Conservation (phyloP, 2,329 filamentous ascomycete genomes). For the Epichloe coenophiala region DNA sequence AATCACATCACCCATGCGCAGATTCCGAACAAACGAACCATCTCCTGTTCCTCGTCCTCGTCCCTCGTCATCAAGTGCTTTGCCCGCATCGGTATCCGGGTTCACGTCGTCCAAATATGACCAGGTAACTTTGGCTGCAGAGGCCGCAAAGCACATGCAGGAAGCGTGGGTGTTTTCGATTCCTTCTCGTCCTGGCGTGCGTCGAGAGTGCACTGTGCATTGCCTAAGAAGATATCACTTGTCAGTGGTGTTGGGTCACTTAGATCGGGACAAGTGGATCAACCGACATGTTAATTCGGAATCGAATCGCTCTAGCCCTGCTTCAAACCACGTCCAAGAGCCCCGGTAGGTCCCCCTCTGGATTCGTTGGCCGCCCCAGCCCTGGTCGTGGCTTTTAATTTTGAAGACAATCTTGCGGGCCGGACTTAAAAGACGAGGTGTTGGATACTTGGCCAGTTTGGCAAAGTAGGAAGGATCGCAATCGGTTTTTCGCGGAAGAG, state of each 20-base stretch:
- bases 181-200: conserved; percentile 12
- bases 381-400: conserved; percentile 44
- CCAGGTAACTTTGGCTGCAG: conserved; percentile 37
- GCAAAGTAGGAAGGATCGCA: conserved; percentile 17
- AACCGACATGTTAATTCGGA: conserved; percentile 18
- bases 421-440: conserved; percentile 30
- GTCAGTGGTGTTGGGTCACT: not conserved
- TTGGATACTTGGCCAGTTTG: conserved; percentile 23
- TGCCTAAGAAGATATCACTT: conserved; percentile 10
- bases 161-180: conserved; percentile 12
- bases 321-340: conserved; percentile 52
- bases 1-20: conserved; percentile 47
- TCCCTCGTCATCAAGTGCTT: conserved; percentile 27
- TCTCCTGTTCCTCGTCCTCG: conserved; percentile 36
- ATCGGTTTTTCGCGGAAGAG: conserved; percentile 14
- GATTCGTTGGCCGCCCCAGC: conserved; percentile 29
- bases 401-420: conserved; percentile 50
- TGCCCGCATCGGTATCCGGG: conserved; percentile 26
- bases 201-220: conserved; percentile 18
- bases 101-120: conserved; percentile 33
- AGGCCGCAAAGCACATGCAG: conserved; percentile 23
- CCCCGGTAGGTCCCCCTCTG: conserved; percentile 27
- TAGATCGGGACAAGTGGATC: not conserved
- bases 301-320: conserved; percentile 43
- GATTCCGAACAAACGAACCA: conserved; percentile 40